Base-by-base conservation (phyloP, 306 rosid genomes). In the Quercus dentata region DNA sequence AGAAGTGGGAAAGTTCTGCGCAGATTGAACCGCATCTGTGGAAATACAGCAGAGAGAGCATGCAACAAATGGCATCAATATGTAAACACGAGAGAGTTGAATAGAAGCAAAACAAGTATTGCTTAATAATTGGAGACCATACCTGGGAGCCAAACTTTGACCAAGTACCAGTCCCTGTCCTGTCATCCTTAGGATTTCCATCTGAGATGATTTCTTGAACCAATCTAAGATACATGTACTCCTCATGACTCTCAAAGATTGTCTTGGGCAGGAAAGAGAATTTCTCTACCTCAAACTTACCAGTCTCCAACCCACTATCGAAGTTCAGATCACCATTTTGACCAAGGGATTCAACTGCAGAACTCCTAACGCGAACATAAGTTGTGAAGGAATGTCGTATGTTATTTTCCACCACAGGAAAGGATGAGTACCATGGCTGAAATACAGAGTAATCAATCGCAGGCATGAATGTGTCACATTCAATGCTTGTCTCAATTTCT, bases 121-220 rank as follows among this genome's bases (percentile, higher is more conserved):
- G 41, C 73, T 59, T 73, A 79, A 54, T 17, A 69, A 80, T 78
- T 52, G 77, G 77, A 72, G 75, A 64, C 65, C 41, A 73, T 84
- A 95, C 99, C 99, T 95, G 96, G 88, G 93, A 85, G 61, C 99
- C 99, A 81, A 95, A 95, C 85, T 80, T 90, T 2, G 99, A 95
- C 78, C 93, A 83, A 80, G 97, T 95, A 79, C 99, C 99, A 51
- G 99, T 95, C 74, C 99, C 98, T 7, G 98, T 93, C 85, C 98
- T 91, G 78, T 95, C 99, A 75, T 91, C 98, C 88, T 91, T 95
- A 73, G 81, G 11, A 49, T 86, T 85, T 55, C 99, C 99, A 84
- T 90, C 88, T 57, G 97, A 86, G 79, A 95, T 87, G 76, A 90
- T 88, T 83, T 93, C 97, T 87, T 87, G 88, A 70, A 95, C 97